phyloP scores from a whole-genome alignment of 176 grass and related monocot species.

The Aegilops longissima region DNA sequence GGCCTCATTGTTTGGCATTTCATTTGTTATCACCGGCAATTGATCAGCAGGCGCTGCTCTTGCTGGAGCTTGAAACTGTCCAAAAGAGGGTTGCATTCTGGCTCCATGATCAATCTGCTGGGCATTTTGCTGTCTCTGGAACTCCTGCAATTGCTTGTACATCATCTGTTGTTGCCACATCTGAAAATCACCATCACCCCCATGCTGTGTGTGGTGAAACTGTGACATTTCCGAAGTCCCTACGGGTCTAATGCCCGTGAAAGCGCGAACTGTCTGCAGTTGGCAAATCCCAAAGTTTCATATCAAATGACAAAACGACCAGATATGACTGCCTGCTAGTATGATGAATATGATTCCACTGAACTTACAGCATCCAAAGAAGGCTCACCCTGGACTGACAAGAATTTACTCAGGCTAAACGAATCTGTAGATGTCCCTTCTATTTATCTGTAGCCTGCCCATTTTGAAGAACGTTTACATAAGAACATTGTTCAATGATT shows the following conservation, averaged over 20 bases:
- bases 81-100: slow-evolving; percentile 51
- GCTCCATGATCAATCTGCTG: slow-evolving; percentile 67
- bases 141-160: slow-evolving; percentile 84
- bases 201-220: slow-evolving; percentile 53
- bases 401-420: slow-evolving; percentile 20
- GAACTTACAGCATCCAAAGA: slow-evolving; percentile 17
- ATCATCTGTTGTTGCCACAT: slow-evolving; percentile 91
- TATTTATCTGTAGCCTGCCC: slow-evolving; percentile 29
- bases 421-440: not conserved
- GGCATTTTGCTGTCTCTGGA: slow-evolving; percentile 80
- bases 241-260: slow-evolving; percentile 30
- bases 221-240: slow-evolving; percentile 64
- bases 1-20: slow-evolving; percentile 65
- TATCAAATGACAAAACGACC: slow-evolving; percentile 39
- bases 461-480: slow-evolving; percentile 18
- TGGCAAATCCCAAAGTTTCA: slow-evolving; percentile 38
- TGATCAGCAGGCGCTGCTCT: slow-evolving; percentile 53
- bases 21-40: slow-evolving; percentile 52
- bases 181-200: slow-evolving; percentile 60
- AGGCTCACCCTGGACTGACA: slow-evolving; percentile 13
- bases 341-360: slow-evolving; percentile 19
- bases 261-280: slow-evolving; percentile 29
- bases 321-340: not conserved
- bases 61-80: slow-evolving; percentile 49
- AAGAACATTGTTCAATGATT: slow-evolving; percentile 14